These are phyloP conservation scores for Ogataea neopini DNA, from an alignment of 805 yeast species.

Conservation along the genomic window DNA sequence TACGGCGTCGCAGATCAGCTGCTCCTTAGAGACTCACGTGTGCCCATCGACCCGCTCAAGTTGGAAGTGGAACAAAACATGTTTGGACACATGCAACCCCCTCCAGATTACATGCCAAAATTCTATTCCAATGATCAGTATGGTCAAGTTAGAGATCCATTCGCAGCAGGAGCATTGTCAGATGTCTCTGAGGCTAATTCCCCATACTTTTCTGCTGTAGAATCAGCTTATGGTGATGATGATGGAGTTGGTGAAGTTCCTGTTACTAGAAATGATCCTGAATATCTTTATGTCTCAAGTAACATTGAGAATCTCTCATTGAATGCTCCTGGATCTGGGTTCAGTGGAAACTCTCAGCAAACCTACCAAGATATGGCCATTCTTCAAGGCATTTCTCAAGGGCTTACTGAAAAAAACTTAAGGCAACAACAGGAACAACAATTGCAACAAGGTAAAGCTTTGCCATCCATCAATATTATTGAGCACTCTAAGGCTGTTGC, in stretches of 20 bases:
- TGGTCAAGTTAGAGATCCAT: constrained; percentile 16
- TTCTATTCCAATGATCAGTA: constrained; percentile 21
- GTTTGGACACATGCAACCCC: constrained; percentile 11
- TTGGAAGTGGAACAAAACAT: constrained; percentile 7
- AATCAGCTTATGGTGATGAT: constrained; percentile 27
- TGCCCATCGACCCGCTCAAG: background rate
- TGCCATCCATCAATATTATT: constrained; percentile 25
- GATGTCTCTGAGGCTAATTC: constrained; percentile 29
- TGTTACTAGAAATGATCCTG: constrained; percentile 16
- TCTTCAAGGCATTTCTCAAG: constrained; percentile 17
- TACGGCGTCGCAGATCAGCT: background rate
- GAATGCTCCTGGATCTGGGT: constrained; percentile 4
- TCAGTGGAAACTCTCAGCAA: background rate
- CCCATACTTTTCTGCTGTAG: constrained; percentile 31
- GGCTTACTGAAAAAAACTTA: constrained; percentile 26
- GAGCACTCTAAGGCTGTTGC: constrained; percentile 43
- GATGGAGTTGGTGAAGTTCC: constrained; percentile 14
- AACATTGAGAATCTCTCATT: constrained; percentile 20
- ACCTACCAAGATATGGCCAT: constrained; percentile 5
- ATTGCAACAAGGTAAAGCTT: background rate
- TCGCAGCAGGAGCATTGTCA: constrained; percentile 16
- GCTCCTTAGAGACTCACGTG: background rate
- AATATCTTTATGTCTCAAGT: constrained; percentile 18
- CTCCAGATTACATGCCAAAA: constrained; percentile 15
- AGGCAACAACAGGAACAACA: constrained; percentile 20